Conservation (phyloP, 306 rosid species). For the Comarum palustre region DNA sequence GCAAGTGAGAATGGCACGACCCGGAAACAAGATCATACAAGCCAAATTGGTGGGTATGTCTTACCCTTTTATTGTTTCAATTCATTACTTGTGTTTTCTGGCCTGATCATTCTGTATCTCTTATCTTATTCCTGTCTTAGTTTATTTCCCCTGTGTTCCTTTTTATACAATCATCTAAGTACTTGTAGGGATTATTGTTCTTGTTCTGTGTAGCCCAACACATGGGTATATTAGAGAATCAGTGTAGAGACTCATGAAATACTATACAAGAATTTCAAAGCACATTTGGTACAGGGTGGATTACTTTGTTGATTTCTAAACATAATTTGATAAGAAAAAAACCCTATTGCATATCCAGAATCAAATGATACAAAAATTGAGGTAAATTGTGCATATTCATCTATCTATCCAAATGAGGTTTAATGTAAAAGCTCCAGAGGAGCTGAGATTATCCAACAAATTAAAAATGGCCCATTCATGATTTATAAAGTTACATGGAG, state of each 20-base stretch:
- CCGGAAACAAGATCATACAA: conserved; percentile 67
- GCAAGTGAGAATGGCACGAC: conserved; percentile 42
- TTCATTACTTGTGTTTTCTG: conserved; percentile 12
- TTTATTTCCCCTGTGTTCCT: neutral
- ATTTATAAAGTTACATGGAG: neutral
- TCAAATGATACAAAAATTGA: neutral
- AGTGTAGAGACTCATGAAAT: neutral
- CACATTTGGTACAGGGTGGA: neutral
- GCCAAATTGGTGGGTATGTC: conserved; percentile 96
- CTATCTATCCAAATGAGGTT: neutral
- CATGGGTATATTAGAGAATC: neutral
- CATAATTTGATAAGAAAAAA: neutral
- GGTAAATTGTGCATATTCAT: neutral
- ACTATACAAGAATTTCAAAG: neutral
- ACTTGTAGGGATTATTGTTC: neutral
- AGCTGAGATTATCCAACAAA: neutral
- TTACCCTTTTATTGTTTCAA: conserved; percentile 35
- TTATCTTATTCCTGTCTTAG: neutral
- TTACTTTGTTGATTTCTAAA: neutral
- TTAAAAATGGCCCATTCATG: neutral
- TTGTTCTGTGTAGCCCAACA: neutral
- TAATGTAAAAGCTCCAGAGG: neutral
- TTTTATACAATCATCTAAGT: neutral
- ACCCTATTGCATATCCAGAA: neutral
- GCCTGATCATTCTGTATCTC: neutral